phyloP scores from a whole-genome alignment of 2,329 filamentous ascomycete genomes.

The Fusarium sp. region DNA sequence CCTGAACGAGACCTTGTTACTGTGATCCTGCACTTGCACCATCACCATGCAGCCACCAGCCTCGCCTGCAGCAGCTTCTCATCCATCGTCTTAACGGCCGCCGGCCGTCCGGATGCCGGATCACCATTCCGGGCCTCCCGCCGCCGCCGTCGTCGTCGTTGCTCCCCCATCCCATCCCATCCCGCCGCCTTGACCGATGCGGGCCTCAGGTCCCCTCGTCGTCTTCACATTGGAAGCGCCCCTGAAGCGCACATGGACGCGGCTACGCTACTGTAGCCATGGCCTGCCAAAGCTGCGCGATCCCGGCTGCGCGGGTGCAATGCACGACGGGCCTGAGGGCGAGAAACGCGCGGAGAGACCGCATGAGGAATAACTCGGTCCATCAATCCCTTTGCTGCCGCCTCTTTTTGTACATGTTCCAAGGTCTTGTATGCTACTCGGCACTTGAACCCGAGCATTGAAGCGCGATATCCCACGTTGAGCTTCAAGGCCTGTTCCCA shows the following conservation, averaged over 20 bases:
- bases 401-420: neutral
- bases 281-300: neutral
- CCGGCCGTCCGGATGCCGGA: neutral
- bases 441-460: neutral
- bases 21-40: constrained; percentile 8
- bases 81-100: neutral
- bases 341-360: neutral
- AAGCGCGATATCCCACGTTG: neutral
- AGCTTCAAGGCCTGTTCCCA: neutral
- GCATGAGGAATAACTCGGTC: too few species aligned
- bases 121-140: constrained; percentile 8
- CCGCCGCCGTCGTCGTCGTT: too few species aligned
- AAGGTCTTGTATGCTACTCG: neutral
- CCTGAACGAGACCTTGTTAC: neutral
- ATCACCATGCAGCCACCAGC: too few species aligned
- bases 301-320: constrained; percentile 5
- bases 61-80: too few species aligned
- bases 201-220: neutral
- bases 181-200: neutral
- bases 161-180: too few species aligned
- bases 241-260: constrained; percentile 5
- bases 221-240: constrained; percentile 5
- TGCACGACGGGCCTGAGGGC: constrained; percentile 7
- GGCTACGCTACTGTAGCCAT: constrained; percentile 11
- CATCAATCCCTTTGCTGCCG: neutral